Conservation (phyloP, 2,329 filamentous ascomycete genomes). For the Ceratocystis eucalypticola region DNA sequence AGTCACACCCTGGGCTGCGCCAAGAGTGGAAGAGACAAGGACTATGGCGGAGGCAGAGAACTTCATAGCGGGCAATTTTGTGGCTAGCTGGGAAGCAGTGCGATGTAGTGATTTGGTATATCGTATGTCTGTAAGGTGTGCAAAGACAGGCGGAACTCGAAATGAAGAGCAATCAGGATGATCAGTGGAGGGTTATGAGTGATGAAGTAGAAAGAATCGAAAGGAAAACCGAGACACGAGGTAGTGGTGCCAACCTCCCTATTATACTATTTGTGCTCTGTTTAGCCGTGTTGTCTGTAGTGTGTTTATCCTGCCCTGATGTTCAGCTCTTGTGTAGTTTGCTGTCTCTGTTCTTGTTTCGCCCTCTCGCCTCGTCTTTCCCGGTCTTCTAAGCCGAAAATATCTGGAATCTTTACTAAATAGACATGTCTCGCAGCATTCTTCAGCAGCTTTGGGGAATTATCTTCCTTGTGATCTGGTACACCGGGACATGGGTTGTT, state of each 20-base stretch:
- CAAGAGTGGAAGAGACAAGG: constrained; percentile 27
- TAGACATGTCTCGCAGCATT: constrained; percentile 1
- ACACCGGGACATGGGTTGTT: neutral
- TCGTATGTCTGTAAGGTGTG: neutral
- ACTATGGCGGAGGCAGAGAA: constrained; percentile 26
- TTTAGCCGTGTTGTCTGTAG: neutral
- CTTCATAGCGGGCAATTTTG: constrained; percentile 19
- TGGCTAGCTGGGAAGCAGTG: constrained; percentile 19
- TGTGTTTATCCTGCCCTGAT: neutral
- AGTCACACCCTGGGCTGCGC: constrained; percentile 31
- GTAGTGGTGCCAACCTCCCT: neutral
- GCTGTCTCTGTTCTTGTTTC: neutral
- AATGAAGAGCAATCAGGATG: neutral
- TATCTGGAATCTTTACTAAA: neutral
- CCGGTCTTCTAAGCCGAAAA: neutral
- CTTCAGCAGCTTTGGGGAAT: neutral
- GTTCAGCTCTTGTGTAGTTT: neutral
- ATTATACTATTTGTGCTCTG: neutral
- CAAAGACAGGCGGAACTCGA: neutral
- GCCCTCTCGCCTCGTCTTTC: constrained; percentile 6
- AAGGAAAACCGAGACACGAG: neutral
- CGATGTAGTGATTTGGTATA: neutral
- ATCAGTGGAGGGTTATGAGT: neutral
- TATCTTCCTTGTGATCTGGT: neutral
- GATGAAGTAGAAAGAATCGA: neutral